phyloP scores from a whole-genome alignment of 2,329 filamentous ascomycete genomes.

The Penicillium sp. region DNA sequence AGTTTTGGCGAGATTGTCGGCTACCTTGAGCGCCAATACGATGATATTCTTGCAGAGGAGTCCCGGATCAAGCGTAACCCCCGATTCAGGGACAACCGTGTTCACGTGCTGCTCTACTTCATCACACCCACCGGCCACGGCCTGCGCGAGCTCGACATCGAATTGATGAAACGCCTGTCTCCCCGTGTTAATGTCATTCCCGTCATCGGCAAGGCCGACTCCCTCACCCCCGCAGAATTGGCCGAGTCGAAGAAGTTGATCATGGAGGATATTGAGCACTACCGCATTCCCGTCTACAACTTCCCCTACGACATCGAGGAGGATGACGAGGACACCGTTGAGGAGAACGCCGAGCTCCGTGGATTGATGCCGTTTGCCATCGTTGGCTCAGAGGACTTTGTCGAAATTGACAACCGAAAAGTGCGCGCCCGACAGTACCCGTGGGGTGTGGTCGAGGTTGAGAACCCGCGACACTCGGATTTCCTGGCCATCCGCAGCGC shows the following conservation, averaged over 20 bases:
- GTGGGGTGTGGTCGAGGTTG: constrained; percentile 98
- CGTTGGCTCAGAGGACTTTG: constrained; percentile 90
- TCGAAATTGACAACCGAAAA: constrained; percentile 88
- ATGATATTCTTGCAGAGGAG: constrained; percentile 98
- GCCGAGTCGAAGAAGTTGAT: constrained; percentile 99
- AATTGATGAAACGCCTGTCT: constrained; percentile 98
- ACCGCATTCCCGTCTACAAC: constrained; percentile 99
- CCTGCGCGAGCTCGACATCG: constrained; percentile 96
- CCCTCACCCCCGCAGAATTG: constrained; percentile 89
- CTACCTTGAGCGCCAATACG: constrained; percentile 98
- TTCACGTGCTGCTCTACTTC: constrained; percentile 97
- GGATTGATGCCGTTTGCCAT: constrained; percentile 99
- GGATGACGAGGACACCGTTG: constrained; percentile 97
- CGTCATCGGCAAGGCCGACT: constrained; percentile 97
- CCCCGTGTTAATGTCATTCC: constrained; percentile 98
- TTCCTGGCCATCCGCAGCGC: constrained; percentile 96
- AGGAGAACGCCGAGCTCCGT: constrained; percentile 96
- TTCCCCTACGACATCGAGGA: constrained; percentile 99
- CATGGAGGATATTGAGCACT: constrained; percentile 99
- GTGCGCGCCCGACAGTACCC: constrained; percentile 96
- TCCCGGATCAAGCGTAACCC: constrained; percentile 99
- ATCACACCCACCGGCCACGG: constrained; percentile 97
- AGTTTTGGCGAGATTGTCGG: constrained; percentile 98
- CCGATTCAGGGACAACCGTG: constrained; percentile 97
- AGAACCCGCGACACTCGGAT: constrained; percentile 98